Base-by-base conservation (phyloP, 2,329 filamentous ascomycete genomes). In the Venturiaceae sp. region DNA sequence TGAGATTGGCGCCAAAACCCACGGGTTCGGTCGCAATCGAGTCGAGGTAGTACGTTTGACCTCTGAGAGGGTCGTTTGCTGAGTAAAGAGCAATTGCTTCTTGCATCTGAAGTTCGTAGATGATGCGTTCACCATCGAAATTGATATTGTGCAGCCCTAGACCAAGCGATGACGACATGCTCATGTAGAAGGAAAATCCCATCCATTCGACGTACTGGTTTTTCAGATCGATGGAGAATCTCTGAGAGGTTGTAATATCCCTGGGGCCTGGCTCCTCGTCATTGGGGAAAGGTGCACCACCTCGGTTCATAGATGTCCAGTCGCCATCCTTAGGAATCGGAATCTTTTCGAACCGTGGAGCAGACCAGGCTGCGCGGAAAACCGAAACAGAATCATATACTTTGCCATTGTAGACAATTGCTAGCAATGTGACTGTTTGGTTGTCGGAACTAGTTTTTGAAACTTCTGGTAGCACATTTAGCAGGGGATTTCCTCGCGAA, bases 1-100 rank as follows among this genome's bases (percentile, higher is more conserved):
- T 71, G 3, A 71, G 60, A 50, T 70, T 62, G 0, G 67, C 66
- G 1, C 74, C 73, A 28, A 77, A 62, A 54, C 66, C 66, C 62
- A 68, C 75, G 57, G 69, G 68, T 73, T 69, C 8, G 26, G 30
- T 30, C 7, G 44, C 44, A 14, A 14, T 6, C 0, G 71, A 71
- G 57, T 77, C 76, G 57, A 77, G 75, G 60, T 74, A 77, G 30
- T 73, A 66, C 0, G 72, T 75, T n/a, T 67, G 67, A 5, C 72
- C 71, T 2, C 71, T 65, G 65, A 77, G 76, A 9, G 77, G 76
- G 57, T 77, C 69, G 61, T 73, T 71, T 0, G 77, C 76, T 3
- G 75, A 78, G 61, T 81, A 81, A 59, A 81, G 78, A 3, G 79
- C 76, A 28, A 79, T 69, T 0, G 78, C 79, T 64, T 81, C 79